Evolutionary conservation across 2,329 filamentous ascomycete genomes (phyloP), one percentile per base, ranked within the genome.

Genomic region (Pestalotiopsis sp.): DNA sequence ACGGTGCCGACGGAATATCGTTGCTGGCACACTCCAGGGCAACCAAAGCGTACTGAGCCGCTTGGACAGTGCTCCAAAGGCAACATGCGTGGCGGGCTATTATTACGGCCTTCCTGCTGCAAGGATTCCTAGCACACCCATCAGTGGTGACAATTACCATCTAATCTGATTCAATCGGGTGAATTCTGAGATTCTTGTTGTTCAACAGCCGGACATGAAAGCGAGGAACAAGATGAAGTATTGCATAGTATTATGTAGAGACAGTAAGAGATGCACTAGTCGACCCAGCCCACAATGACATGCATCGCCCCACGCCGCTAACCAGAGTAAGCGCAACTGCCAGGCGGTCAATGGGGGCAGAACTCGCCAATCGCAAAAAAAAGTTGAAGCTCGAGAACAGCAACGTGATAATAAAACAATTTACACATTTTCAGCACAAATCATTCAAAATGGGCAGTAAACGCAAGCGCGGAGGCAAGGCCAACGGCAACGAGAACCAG

Each of bases 401-500:
- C 31, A 58, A 57, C 45, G 20, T 27, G 11, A 57, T 23, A 57
- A 23, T 38, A 23, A 56, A 27, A 7, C n/a, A 38, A 41, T 36
- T 62, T 23, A 13, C 17, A 57, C 41, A 39, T 57, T 36, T 27
- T 12, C 52, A 38, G 52, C 39, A 25, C 25, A 66, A n/a, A 23
- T 13, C 25, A n/a, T 68, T 68, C 56, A 70, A 66, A 65, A 85
- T 84, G 82, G 80, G 77, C 56, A 72, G 72, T 66, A 85, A 85
- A 75, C 78, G 82, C 61, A 85, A 85, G 77, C 80, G 82, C 63
- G 73, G 76, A 14, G 70, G 75, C 67, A 80, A 78, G 66, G 80
- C 79, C 70, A 70, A 27, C 23, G 23, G 27, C n/a, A 60, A 23
- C 25, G 73, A 73, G 45, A 67, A 27, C 58, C 78, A 79, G 68